phyloP scores from a whole-genome alignment of 2,329 filamentous ascomycete genomes.

The Daldinia sp. region DNA sequence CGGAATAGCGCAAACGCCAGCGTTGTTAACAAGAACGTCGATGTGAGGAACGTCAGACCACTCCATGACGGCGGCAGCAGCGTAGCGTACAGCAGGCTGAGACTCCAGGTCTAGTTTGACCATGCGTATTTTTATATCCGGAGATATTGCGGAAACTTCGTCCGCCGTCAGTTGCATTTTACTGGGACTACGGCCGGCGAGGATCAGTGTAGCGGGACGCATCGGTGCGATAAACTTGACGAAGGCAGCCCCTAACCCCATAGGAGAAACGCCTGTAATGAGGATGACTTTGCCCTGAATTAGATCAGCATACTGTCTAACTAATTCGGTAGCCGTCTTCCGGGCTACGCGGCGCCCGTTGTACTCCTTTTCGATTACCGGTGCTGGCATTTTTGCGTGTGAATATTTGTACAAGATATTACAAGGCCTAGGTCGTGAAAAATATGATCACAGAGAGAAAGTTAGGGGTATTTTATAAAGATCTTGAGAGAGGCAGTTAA shows the following conservation, averaged over 20 bases:
- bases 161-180: conserved; percentile 57
- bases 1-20: conserved; percentile 50
- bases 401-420: background rate
- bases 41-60: conserved; percentile 48
- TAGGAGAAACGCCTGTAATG: conserved; percentile 58
- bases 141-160: conserved; percentile 51
- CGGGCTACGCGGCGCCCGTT: conserved; percentile 5
- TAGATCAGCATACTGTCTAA: background rate
- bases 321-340: background rate
- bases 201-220: conserved; percentile 56
- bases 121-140: conserved; percentile 52
- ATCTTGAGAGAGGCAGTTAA: background rate
- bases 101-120: conserved; percentile 46
- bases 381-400: background rate
- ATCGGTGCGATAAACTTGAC: conserved; percentile 55
- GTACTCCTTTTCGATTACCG: background rate
- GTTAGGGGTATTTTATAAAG: background rate
- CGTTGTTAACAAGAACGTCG: conserved; percentile 39
- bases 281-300: conserved; percentile 54
- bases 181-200: conserved; percentile 58
- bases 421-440: background rate
- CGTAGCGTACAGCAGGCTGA: conserved; percentile 45
- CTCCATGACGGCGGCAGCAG: conserved; percentile 54
- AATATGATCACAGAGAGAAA: background rate
- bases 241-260: conserved; percentile 56